phyloP scores from a whole-genome alignment of 2,329 filamentous ascomycete genomes.

The Pseudogymnoascus sp. region DNA sequence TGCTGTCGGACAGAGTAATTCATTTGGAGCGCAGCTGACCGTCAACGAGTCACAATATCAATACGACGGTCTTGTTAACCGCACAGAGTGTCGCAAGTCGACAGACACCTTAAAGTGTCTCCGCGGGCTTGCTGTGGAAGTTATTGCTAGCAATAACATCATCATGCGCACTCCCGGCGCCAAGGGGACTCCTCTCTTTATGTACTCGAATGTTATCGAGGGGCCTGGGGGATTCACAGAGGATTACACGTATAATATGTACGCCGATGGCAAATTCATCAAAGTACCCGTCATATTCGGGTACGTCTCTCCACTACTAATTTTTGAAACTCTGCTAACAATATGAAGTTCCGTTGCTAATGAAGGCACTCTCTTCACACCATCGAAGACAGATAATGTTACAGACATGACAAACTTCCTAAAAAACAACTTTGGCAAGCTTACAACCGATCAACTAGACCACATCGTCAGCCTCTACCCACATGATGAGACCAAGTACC shows the following conservation, averaged over 20 bases:
- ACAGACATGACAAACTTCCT: constrained; percentile 48
- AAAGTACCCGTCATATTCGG: constrained; percentile 46
- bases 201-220: constrained; percentile 50
- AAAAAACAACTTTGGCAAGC: constrained; percentile 48
- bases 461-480: constrained; percentile 51
- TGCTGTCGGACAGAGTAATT: background rate
- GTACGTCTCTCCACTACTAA: constrained; percentile 13
- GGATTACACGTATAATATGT: constrained; percentile 44
- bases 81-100: constrained; percentile 18
- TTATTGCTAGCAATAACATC: constrained; percentile 38
- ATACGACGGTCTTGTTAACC: background rate
- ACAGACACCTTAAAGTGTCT: constrained; percentile 40
- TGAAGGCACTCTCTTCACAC: constrained; percentile 58
- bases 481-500: constrained; percentile 37
- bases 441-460: constrained; percentile 44
- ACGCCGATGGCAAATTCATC: constrained; percentile 44
- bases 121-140: constrained; percentile 33
- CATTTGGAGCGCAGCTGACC: background rate
- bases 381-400: constrained; percentile 39
- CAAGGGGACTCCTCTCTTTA: constrained; percentile 38
- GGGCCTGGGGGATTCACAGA: constrained; percentile 37
- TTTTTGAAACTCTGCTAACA: background rate
- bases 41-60: background rate
- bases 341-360: constrained; percentile 47
- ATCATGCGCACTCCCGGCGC: constrained; percentile 33